These are phyloP conservation scores for Acorus gramineus DNA, from an alignment of 106 monocot species.

Conservation along the genomic window DNA sequence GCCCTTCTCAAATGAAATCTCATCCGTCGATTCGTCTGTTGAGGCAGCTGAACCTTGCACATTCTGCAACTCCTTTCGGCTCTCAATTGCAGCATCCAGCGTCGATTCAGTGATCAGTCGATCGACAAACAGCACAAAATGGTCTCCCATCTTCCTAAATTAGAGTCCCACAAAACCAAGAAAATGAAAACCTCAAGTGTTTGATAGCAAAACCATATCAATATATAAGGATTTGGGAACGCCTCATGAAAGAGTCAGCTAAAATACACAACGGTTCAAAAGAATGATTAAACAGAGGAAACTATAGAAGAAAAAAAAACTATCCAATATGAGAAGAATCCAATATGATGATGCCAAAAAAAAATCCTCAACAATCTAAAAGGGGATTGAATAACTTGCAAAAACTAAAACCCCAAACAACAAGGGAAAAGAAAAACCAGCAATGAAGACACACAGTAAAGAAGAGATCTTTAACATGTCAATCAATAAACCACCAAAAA, in stretches of 20 bases:
- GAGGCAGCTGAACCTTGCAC: not conserved
- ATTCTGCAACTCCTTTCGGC: not conserved
- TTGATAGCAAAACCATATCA: not conserved
- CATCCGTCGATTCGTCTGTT: not conserved
- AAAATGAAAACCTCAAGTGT: not conserved
- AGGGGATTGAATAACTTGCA: too few species aligned
- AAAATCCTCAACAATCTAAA: too few species aligned
- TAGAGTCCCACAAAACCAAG: not conserved
- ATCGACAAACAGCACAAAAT: conserved; percentile 4
- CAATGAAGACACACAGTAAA: too few species aligned
- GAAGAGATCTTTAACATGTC: too few species aligned
- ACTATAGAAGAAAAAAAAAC: too few species aligned
- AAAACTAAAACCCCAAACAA: too few species aligned
- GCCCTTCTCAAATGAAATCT: not conserved
- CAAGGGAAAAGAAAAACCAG: too few species aligned
- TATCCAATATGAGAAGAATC: too few species aligned
- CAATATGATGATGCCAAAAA: not conserved
- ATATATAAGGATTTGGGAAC: not conserved
- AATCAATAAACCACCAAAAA: too few species aligned
- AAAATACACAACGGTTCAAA: too few species aligned
- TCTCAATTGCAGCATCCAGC: not conserved
- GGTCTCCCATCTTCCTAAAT: conserved; percentile 1
- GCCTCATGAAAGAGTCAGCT: not conserved
- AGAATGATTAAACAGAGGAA: too few species aligned
- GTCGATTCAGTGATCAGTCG: not conserved